A percentile compares a stretch with the other conserved stretches of the same genome.
phyloP scores from a whole-genome alignment of 257 asterid species.

The Forsythia suspensa region DNA sequence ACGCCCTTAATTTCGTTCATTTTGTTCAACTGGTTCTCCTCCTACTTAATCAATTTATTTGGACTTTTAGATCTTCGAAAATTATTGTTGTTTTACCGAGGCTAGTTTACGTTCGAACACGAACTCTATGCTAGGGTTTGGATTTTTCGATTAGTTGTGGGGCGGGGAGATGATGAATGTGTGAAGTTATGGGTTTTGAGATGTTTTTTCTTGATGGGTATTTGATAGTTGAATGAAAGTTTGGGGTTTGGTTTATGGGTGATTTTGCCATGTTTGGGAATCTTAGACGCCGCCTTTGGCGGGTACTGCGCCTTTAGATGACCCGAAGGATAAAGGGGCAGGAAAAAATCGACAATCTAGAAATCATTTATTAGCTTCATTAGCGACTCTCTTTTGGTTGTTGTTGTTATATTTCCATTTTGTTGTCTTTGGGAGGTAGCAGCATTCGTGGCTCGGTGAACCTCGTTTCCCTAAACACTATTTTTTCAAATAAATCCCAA shows the following conservation, averaged over 20 bases:
- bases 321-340: conserved; percentile 57
- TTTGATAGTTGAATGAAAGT: not conserved
- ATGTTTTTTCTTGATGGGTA: conserved; percentile 34
- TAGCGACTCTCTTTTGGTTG: conserved; percentile 62
- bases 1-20: not conserved
- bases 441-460: conserved; percentile 27
- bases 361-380: conserved; percentile 50
- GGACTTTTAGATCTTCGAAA: not conserved
- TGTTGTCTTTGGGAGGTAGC: conserved; percentile 38
- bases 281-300: conserved; percentile 54
- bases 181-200: not conserved
- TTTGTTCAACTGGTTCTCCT: not conserved
- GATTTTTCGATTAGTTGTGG: conserved; percentile 1
- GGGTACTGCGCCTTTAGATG: conserved; percentile 28
- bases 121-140: conserved; percentile 3
- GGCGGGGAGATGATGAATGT: conserved; percentile 4
- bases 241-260: not conserved
- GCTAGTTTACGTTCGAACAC: conserved; percentile 9
- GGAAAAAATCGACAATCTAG: conserved; percentile 51
- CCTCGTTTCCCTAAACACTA: conserved; percentile 23
- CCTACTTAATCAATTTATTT: not conserved
- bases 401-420: conserved; percentile 60
- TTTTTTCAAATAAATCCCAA: no score
- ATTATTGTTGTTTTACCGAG: not conserved
- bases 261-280: not conserved